Conservation (phyloP, 495 filamentous ascomycete genomes). For the Symbiotaphrina buchneri region DNA sequence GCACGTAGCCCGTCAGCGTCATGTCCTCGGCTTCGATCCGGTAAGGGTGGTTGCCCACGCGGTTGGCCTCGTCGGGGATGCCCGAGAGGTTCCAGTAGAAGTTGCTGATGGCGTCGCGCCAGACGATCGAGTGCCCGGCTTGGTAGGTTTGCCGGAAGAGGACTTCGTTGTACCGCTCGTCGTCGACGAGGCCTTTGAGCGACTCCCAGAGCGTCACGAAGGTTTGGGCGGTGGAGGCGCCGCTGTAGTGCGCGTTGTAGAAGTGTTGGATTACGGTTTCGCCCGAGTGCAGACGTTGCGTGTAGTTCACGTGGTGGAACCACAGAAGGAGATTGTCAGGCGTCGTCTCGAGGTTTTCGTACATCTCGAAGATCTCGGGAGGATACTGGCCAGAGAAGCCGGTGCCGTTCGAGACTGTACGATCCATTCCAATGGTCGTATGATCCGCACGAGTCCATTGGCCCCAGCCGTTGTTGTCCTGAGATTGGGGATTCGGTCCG, state of each 20-base stretch:
- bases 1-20: slow-evolving; percentile 27
- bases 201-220: slow-evolving; percentile 30
- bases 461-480: slow-evolving; percentile 47
- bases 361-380: slow-evolving; percentile 26
- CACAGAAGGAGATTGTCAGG: slow-evolving; percentile 48
- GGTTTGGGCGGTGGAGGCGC: slow-evolving; percentile 31
- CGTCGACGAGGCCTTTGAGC: slow-evolving; percentile 31
- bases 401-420: slow-evolving; percentile 43
- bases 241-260: slow-evolving; percentile 47
- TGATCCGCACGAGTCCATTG: slow-evolving; percentile 48
- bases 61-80: slow-evolving; percentile 27
- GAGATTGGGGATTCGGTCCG: slow-evolving; percentile 40
- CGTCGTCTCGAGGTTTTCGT: slow-evolving; percentile 36
- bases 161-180: slow-evolving; percentile 34
- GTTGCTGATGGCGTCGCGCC: slow-evolving; percentile 38
- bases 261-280: slow-evolving; percentile 59
- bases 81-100: slow-evolving; percentile 37
- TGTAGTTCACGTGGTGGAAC: slow-evolving; percentile 60
- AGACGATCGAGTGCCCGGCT: slow-evolving; percentile 44
- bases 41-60: slow-evolving; percentile 34
- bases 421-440: slow-evolving; percentile 44
- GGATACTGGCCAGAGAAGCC: slow-evolving; percentile 44
- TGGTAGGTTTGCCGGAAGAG: slow-evolving; percentile 35
- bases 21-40: slow-evolving; percentile 44
- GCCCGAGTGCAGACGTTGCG: slow-evolving; percentile 34